Evolutionary conservation across 2,329 filamentous ascomycete species (phyloP), one percentile per base, ranked within the genome.

Genomic region (Zasmidium citrigriseum): DNA sequence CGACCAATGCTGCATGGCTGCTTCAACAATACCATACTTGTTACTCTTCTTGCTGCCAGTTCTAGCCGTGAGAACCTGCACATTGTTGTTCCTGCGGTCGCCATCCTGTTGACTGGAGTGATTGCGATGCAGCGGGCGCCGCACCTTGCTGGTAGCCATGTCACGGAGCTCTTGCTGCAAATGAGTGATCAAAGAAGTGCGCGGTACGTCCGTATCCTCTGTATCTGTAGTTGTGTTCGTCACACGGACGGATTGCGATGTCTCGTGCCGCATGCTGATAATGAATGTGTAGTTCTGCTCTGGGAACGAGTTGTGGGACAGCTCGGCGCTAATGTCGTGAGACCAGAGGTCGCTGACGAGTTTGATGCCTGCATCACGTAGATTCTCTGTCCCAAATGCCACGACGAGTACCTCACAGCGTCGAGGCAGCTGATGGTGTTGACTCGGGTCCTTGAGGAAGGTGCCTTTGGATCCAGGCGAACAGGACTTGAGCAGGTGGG

Each of bases 31-130:
- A 24, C 88, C 88, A 70, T 87, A 87, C 54, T 93, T 87, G 75
- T 96, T 97, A 63, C 89, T 90, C 78, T 97, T 98, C 76, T 96
- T 97, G 74, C 88, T 91, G 67, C 88, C 87, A 51, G 91, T 93
- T 57, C 90, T 88, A 1, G 90, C 86, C 4, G 92, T 83, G 3
- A 97, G 82, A n/a, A 98, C 88, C 60, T 89, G 88, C 47, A 98
- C 92, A 56, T 93, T 89, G 65, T 89, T 87, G 58, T 86, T 82
- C 46, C 61, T 60, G 34, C 57, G 56, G 14, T 55, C 81, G 77
- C 46, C 84, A 22, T 72, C 67, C 34, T 81, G 77, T 46, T 76
- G 78, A 53, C 72, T 78, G 11, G 72, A 61, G 45, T 71, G 68
- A n/a, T 54, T 55, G 16, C 74, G 71, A 68, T 68, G 63, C 68